Conservation (phyloP, 2,329 filamentous ascomycete genomes). For the Cryphonectria nitschkei region DNA sequence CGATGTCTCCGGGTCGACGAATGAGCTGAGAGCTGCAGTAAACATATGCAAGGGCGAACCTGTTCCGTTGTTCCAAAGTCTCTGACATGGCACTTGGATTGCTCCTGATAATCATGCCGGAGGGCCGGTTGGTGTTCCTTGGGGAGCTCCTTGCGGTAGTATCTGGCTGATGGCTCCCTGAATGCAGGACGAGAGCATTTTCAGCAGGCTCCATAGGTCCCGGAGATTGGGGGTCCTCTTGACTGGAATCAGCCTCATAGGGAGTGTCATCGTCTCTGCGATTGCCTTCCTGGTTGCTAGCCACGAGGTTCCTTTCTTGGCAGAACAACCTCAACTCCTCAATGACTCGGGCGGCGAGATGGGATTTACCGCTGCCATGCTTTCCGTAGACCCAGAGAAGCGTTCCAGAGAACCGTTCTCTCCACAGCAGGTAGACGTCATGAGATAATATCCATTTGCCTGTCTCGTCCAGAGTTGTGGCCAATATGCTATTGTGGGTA, state of each 20-base stretch:
- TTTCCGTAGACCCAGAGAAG: constrained; percentile 15
- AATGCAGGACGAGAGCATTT: not conserved
- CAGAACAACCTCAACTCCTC: constrained; percentile 11
- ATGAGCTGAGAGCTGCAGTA: constrained; percentile 14
- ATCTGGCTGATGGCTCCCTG: not conserved
- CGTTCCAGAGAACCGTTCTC: not conserved
- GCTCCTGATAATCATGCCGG: not conserved
- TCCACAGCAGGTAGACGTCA: constrained; percentile 7
- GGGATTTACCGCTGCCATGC: constrained; percentile 16
- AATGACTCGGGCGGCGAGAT: constrained; percentile 3
- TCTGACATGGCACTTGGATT: not conserved
- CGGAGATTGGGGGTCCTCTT: not conserved
- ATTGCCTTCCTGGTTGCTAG: not conserved
- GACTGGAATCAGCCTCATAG: not conserved
- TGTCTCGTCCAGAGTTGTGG: not conserved
- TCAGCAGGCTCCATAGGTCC: not conserved
- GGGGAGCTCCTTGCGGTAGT: not conserved
- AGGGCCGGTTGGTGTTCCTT: not conserved
- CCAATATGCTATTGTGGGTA: constrained; percentile 5
- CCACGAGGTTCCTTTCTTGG: not conserved
- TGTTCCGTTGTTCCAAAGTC: not conserved
- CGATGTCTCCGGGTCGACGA: not conserved
- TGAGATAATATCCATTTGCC: constrained; percentile 3
- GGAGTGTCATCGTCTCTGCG: not conserved
- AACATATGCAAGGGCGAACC: constrained; percentile 8